A percentile compares a stretch with the other conserved stretches of the same genome.
Evolutionary conservation across 2,329 filamentous ascomycete species (phyloP).

Genomic region (Nothopassalora personata): DNA sequence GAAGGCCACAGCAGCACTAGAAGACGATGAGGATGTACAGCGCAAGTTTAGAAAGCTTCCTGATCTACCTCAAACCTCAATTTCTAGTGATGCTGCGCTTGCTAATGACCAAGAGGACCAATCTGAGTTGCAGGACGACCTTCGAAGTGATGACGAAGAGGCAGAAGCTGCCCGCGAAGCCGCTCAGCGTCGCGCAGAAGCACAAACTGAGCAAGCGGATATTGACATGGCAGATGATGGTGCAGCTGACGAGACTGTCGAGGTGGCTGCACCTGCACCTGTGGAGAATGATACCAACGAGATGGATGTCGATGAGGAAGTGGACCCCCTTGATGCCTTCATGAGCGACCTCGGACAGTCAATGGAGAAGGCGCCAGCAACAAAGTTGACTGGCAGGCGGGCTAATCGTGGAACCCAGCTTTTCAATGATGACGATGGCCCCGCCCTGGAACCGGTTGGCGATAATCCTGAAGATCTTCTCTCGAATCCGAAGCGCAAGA

Average conservation of each 20-base stretch:
- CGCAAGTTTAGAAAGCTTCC: constrained; percentile 90
- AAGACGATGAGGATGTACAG: constrained; percentile 79
- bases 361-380: constrained; percentile 31
- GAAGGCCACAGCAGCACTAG: constrained; percentile 69
- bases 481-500: constrained; percentile 67
- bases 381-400: constrained; percentile 39
- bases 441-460: constrained; percentile 57
- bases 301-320: constrained; percentile 55
- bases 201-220: constrained; percentile 44
- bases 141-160: constrained; percentile 78
- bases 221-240: constrained; percentile 37
- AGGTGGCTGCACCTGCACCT: constrained; percentile 15
- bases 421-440: constrained; percentile 80
- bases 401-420: constrained; percentile 68
- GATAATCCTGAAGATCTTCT: constrained; percentile 60
- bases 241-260: constrained; percentile 26
- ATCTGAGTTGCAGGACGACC: constrained; percentile 61
- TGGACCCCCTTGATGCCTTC: constrained; percentile 94
- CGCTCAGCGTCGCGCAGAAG: constrained; percentile 64
- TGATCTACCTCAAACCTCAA: constrained; percentile 58
- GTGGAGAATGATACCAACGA: constrained; percentile 8
- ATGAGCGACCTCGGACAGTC: constrained; percentile 67
- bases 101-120: constrained; percentile 51
- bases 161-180: constrained; percentile 81
- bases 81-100: constrained; percentile 43